Evolutionary conservation across 345 rosid species (phyloP).

Genomic region (Excoecaria cochinchinensis): DNA sequence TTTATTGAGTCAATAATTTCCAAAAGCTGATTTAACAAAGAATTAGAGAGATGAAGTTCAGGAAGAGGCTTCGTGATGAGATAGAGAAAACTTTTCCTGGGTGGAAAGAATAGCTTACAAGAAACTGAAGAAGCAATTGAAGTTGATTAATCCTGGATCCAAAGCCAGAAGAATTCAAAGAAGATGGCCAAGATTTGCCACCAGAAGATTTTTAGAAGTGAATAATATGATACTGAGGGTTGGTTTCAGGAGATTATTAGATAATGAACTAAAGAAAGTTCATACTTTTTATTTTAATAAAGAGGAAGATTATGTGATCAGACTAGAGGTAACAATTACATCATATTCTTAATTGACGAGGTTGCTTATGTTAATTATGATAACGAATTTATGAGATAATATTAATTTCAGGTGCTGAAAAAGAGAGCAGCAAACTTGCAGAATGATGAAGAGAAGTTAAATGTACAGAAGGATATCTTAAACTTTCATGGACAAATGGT

Average conservation of each 20-base stretch:
- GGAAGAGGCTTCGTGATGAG: conserved; percentile 40
- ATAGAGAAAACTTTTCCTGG: conserved; percentile 29
- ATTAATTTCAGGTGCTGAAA: conserved; percentile 37
- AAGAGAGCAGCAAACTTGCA: conserved; percentile 29
- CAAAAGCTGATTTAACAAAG: neutral
- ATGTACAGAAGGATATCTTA: conserved; percentile 28
- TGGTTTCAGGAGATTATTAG: conserved; percentile 33
- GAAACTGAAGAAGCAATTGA: conserved; percentile 43
- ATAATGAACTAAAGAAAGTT: conserved; percentile 36
- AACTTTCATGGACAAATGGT: conserved; percentile 47
- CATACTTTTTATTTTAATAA: conserved; percentile 40
- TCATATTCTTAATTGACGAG: neutral
- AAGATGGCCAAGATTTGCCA: conserved; percentile 20
- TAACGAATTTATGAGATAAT: neutral
- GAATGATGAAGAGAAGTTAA: conserved; percentile 23
- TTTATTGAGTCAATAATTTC: neutral
- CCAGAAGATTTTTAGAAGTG: conserved; percentile 12
- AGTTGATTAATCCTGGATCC: conserved; percentile 15
- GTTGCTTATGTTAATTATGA: neutral
- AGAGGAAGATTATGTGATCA: conserved; percentile 46
- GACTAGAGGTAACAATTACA: conserved; percentile 29
- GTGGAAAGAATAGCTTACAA: conserved; percentile 45
- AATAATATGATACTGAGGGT: conserved; percentile 7
- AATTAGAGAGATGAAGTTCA: conserved; percentile 32
- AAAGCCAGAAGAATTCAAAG: neutral